Evolutionary conservation across 164 flowering plant species (phyloP), one percentile per base, ranked within the genome.

Genomic region (Euptelea pleiosperma): DNA sequence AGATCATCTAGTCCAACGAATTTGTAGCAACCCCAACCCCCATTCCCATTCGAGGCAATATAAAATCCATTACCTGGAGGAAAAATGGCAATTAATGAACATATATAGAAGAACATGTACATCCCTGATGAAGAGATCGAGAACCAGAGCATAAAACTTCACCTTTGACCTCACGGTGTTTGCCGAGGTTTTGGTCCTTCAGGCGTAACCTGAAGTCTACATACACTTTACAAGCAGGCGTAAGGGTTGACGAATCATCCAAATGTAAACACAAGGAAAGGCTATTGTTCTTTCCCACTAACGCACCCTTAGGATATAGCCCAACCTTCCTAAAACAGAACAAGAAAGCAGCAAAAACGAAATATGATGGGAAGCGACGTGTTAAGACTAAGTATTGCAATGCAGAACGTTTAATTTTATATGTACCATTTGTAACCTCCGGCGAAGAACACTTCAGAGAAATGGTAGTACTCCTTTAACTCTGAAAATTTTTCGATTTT

Each of bases 31-130:
- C 86, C 81, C 21, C 30, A 45, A n/a, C n/a, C n/a, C n/a, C n/a
- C n/a, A n/a, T n/a, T 4, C 48, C 53, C 2, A 19, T 40, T 64
- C 11, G 71, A 58, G 16, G 68, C 59, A 42, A 70, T 68, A 60
- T 78, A 80, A 82, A 82, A 81, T 33, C 34, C 43, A 37, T 14
- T 70, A 39, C 40, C 85, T 78, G 80, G 66, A 70, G n/a, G n/a
- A n/a, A n/a, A n/a, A n/a, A n/a, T n/a, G n/a, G n/a, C n/a, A n/a
- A n/a, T n/a, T n/a, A n/a, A n/a, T n/a, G n/a, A n/a, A n/a, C n/a
- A n/a, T n/a, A n/a, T n/a, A n/a, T n/a, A n/a, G n/a, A n/a, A n/a
- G n/a, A n/a, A n/a, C n/a, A n/a, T n/a, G n/a, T n/a, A n/a, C n/a
- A n/a, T n/a, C n/a, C n/a, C n/a, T n/a, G n/a, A n/a, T n/a, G n/a